A percentile compares a stretch with the other conserved stretches of the same genome.
These are phyloP conservation scores for Pelargonium fulgidum DNA, from an alignment of 441 rosid species.

Conservation along the genomic window DNA sequence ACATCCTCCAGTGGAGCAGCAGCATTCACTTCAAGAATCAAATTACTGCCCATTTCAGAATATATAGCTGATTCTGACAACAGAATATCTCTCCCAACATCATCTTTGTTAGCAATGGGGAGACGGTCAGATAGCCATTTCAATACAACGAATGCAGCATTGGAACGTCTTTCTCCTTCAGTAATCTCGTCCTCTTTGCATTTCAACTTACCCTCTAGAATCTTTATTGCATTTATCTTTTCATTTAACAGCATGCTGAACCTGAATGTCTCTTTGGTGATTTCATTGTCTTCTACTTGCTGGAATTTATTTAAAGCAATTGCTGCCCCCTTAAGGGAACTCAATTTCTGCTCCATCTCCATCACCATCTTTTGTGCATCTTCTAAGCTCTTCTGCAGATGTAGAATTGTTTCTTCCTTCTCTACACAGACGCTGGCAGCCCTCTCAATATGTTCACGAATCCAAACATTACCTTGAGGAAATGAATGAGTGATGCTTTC, in stretches of 20 bases:
- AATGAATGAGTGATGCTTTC: constrained; percentile 59
- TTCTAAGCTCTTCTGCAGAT: constrained; percentile 77
- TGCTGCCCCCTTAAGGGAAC: constrained; percentile 67
- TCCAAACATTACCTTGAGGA: constrained; percentile 57
- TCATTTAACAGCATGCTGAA: constrained; percentile 34
- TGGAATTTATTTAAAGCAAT: constrained; percentile 51
- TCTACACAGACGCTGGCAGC: constrained; percentile 71
- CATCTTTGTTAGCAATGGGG: constrained; percentile 22
- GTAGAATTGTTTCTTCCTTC: constrained; percentile 72
- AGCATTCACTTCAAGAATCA: constrained; percentile 18
- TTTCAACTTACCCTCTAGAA: constrained; percentile 35
- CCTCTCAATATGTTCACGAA: constrained; percentile 67
- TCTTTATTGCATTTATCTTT: constrained; percentile 37
- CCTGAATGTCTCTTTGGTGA: constrained; percentile 32
- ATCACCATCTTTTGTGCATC: constrained; percentile 65
- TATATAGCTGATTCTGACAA: constrained; percentile 14
- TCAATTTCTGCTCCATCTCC: constrained; percentile 76
- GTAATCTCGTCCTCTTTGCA: constrained; percentile 31
- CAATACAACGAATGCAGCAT: constrained; percentile 41
- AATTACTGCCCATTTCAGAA: constrained; percentile 12
- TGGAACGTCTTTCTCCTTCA: constrained; percentile 44
- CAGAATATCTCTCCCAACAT: constrained; percentile 20
- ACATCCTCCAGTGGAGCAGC: constrained; percentile 23
- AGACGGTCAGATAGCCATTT: constrained; percentile 51
- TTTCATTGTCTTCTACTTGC: constrained; percentile 30